Base-by-base conservation (phyloP, 2,329 filamentous ascomycete species). In the Penicillium digitatum region DNA sequence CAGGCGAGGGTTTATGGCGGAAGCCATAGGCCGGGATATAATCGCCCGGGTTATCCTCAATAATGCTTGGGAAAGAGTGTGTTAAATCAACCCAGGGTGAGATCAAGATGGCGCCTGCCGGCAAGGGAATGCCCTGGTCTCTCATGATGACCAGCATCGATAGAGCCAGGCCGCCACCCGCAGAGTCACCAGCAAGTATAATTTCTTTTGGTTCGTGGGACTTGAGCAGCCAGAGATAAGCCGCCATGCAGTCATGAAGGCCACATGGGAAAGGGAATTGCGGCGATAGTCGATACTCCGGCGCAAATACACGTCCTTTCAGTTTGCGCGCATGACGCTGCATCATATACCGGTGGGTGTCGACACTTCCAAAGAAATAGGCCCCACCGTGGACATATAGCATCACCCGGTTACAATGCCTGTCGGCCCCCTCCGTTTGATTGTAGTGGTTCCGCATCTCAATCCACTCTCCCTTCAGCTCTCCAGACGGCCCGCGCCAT, bases 331-430 rank as follows among this genome's bases (percentile, higher is more conserved):
- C 94, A 80, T 97, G 92, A 46, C 93, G 83, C 74, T 99, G 94
- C 81, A 99, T 86, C 79, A 97, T 93, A 75, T 97, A 97, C n/a
- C 94, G 86, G 77, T 97, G 94, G 72, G 95, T 92, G 69, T 96
- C 92, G 35, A 96, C 87, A 64, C 90, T 95, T 14, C 94, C 93
- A 70, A 99, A 97, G 75, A 87, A 99, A 74, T 96, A 97, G 20
- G 89, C 93, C 7, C 93, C 93, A 14, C 94, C 94, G 68, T 97
- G 94, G 22, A 97, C 80, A 73, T 97, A 97, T 24, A 99, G 78
- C 83, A 97, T 96, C 55, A 95, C 85, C 49, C 91, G 85, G 62
- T 85, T 86, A 18, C 83, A 82, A 22, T 81, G 64, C 10, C 54
- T 79, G 46, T 84, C 82, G 16, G 76, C 75, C 66, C 82, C 83